Base-by-base conservation (phyloP, 2,329 filamentous ascomycete genomes). In the Scopulariopsis brevicaulis region DNA sequence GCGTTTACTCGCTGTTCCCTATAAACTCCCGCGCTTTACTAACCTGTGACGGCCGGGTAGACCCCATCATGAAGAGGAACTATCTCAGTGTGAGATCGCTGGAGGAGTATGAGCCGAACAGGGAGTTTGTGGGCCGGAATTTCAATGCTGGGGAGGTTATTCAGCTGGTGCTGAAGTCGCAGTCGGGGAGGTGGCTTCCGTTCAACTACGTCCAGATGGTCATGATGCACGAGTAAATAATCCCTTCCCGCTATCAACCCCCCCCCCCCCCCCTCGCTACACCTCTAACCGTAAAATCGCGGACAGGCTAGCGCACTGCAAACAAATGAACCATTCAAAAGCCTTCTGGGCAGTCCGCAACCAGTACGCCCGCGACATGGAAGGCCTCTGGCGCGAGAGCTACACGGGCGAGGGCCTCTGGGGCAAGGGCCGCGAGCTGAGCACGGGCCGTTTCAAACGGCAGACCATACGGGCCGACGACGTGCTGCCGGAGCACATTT, bases 91-190 rank as follows among this genome's bases (percentile, higher is more conserved):
- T 89, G 14, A 46, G 60, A 68, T 81, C 85, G 1, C 77, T 96
- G 0, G 90, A 95, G 69, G 90, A 96, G 67, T 90, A 89, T 67
- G 84, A 86, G 58, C 84, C 87, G 1, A 96, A 96, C 65, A 74
- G 74, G 50, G 89, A 95, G 69, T 96, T 96, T 65, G 84, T 90
- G 48, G 90, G 90, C 3, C 87, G 90, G 58, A 95, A 96, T 68
- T 95, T 96, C 77, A 96, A 96, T 64, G 87, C 86, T 8, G 91
- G 90, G 37, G 90, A 95, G 68, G 86, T 93, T 40, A 83, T 96
- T 55, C 90, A 96, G 71, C 79, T 96, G 1, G 90, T 96, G 1
- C 79, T 96, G 28, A 86, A 86, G 64, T 79, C 78, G 0, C 75
- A 73, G 4, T 80, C 79, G 0, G 82, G 82, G 28, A 79, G 74